phyloP scores from a whole-genome alignment of 345 rosid genomes.

The Rhizophora apiculata region DNA sequence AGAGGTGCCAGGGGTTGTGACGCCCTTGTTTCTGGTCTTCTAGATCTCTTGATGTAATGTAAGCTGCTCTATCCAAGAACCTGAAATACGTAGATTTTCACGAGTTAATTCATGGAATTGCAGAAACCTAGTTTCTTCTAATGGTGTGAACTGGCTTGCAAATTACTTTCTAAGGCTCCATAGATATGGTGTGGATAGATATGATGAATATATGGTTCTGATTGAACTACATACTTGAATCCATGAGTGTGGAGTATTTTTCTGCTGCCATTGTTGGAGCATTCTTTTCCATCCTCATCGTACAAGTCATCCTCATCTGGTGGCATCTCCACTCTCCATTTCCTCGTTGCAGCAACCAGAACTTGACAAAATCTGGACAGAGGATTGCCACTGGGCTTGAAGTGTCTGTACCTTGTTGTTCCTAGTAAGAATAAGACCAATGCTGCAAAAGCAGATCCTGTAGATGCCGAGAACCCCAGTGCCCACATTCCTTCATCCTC shows the following conservation, averaged over 20 bases:
- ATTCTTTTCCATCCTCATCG: constrained; percentile 40
- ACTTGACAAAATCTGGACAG: constrained; percentile 82
- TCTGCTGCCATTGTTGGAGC: constrained; percentile 45
- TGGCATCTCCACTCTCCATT: constrained; percentile 51
- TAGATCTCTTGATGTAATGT: constrained; percentile 54
- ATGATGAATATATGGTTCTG: not conserved
- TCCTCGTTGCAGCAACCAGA: constrained; percentile 68
- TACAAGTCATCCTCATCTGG: constrained; percentile 42
- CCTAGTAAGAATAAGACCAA: constrained; percentile 75
- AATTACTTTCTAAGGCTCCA: too few relatives aligned
- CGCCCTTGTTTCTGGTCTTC: constrained; percentile 57
- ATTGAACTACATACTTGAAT: constrained; percentile 59
- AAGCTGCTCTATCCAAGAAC: constrained; percentile 94
- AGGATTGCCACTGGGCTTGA: constrained; percentile 88
- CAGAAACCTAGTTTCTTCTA: too few relatives aligned
- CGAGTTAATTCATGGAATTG: not conserved
- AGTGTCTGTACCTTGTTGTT: constrained; percentile 70
- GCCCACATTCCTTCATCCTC: constrained; percentile 97
- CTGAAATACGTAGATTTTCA: constrained; percentile 31
- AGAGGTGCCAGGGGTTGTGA: constrained; percentile 65
- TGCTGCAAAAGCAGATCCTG: constrained; percentile 81
- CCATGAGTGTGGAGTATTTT: constrained; percentile 82
- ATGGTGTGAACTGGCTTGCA: too few relatives aligned
- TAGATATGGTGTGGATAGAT: too few relatives aligned
- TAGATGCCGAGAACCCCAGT: constrained; percentile 86